Conservation (phyloP, 441 rosid species). For the Jatropha podagrica region DNA sequence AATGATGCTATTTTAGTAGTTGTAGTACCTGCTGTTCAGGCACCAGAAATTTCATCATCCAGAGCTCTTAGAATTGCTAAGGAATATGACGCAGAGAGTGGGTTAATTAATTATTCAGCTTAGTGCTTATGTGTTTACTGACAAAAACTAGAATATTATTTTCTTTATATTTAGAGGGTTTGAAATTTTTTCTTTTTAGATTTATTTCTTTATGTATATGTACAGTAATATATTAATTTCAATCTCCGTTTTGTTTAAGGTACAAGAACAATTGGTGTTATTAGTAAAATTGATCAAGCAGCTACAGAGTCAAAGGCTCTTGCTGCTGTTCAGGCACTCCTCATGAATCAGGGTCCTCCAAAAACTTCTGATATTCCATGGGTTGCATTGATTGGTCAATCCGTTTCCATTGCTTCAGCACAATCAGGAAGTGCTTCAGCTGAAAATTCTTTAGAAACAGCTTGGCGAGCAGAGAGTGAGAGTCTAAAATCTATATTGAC, state of each 20-base stretch:
- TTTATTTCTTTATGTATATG: not conserved
- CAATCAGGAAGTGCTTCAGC: slow-evolving; percentile 66
- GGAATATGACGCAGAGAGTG: slow-evolving; percentile 84
- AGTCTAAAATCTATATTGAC: slow-evolving; percentile 78
- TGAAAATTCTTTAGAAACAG: slow-evolving; percentile 91
- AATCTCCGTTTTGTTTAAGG: slow-evolving; percentile 37
- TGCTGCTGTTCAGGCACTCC: slow-evolving; percentile 90
- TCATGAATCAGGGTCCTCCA: slow-evolving; percentile 83
- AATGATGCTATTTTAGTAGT: slow-evolving; percentile 88
- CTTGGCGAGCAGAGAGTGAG: slow-evolving; percentile 96
- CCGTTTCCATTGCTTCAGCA: slow-evolving; percentile 84
- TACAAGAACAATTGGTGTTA: slow-evolving; percentile 89
- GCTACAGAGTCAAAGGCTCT: slow-evolving; percentile 83
- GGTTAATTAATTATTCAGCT: slow-evolving; percentile 31
- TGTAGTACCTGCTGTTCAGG: slow-evolving; percentile 78
- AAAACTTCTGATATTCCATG: slow-evolving; percentile 89
- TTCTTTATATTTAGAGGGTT: not conserved
- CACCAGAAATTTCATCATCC: slow-evolving; percentile 85
- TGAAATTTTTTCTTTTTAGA: not conserved
- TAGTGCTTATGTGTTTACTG: not conserved
- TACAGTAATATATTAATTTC: not conserved
- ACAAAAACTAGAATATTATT: not conserved
- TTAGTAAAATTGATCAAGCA: slow-evolving; percentile 93
- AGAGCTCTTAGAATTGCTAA: slow-evolving; percentile 84
- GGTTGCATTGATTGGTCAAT: slow-evolving; percentile 97